Evolutionary conservation across 192 early-diverging fungal species (phyloP).

Genomic region (Phycomyces blakesleeanus): DNA sequence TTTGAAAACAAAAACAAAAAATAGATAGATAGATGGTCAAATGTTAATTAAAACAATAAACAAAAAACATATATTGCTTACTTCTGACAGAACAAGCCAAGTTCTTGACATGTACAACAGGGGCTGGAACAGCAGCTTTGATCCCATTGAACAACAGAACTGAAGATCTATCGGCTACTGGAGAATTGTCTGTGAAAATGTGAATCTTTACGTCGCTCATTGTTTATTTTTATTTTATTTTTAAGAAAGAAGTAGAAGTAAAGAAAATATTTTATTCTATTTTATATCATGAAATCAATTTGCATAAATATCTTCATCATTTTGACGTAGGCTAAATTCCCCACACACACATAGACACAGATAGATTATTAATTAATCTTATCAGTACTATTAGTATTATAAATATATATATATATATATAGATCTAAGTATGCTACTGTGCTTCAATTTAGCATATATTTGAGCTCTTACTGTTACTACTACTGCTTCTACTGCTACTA

Average conservation of each 20-base stretch:
- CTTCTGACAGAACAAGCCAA: neutral
- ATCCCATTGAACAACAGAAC: slow-evolving; percentile 10
- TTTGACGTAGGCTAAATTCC: neutral
- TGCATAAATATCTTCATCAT: neutral
- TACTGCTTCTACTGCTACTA: too few species aligned
- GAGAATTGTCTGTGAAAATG: slow-evolving; percentile 15
- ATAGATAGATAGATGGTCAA: neutral
- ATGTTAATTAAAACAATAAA: neutral
- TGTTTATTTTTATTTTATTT: neutral
- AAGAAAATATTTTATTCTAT: slow-evolving; percentile 1
- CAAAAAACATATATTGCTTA: neutral
- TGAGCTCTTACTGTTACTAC: too few species aligned
- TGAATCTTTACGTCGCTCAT: slow-evolving; percentile 12
- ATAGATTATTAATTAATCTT: too few species aligned
- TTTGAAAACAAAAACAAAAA: neutral
- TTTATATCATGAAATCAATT: neutral
- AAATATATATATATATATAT: too few species aligned
- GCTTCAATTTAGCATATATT: too few species aligned
- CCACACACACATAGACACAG: too few species aligned
- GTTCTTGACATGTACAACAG: slow-evolving; percentile 5
- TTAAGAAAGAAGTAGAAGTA: neutral
- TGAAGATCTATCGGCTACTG: neutral
- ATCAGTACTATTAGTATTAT: too few species aligned
- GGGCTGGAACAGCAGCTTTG: neutral
- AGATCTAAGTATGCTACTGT: too few species aligned